Base-by-base conservation (phyloP, 1,284 basidiomycete species). In the Ustilago cynodontis region DNA sequence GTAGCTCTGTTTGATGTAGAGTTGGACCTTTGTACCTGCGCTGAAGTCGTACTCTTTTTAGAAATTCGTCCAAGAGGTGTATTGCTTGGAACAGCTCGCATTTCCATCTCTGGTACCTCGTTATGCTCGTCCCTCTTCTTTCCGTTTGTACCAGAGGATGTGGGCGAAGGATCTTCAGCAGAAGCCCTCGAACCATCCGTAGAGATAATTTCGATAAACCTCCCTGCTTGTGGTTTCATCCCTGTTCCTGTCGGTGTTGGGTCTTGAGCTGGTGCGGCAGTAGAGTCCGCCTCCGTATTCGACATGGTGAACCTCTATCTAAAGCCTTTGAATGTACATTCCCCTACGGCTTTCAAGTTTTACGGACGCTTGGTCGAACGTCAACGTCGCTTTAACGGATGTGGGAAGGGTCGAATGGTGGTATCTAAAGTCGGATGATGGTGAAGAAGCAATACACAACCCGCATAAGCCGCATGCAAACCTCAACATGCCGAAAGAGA, bases 141-240 rank as follows among this genome's bases (percentile, higher is more conserved):
- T 6, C 11, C 31, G 6, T 37, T 37, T 9, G 35, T 37, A 33
- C 11, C 31, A 11, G 6, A 33, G 11, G 31, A 33, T 6, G 31
- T 33, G 11, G 31, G 43, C 10, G 56, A 52, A 13, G 51, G 50
- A 14, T 65, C 45, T 28, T 75, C 72, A 59, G 60, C 72, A 31
- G 72, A 75, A 31, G 62, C 67, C 26, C 72, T 59, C 13, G 72
- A 75, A 35, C 67, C 72, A 33, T 75, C 67, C 2, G 59, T 63
- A 6, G 71, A 70, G 57, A 75, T 70, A 41, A 47, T 76, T 39
- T 71, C 73, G 58, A 76, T 71, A 31, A 76, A 76, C 26, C 67
- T 67, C 6, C 73, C 73, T 6, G 51, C 66, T 43, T 56, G 47
- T n/a, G 35, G 49, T 7, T 31, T 29, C 20, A 28, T 20, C 10